phyloP scores from a whole-genome alignment of 768 basidiomycete genomes.

The Sarcodon aspratus region DNA sequence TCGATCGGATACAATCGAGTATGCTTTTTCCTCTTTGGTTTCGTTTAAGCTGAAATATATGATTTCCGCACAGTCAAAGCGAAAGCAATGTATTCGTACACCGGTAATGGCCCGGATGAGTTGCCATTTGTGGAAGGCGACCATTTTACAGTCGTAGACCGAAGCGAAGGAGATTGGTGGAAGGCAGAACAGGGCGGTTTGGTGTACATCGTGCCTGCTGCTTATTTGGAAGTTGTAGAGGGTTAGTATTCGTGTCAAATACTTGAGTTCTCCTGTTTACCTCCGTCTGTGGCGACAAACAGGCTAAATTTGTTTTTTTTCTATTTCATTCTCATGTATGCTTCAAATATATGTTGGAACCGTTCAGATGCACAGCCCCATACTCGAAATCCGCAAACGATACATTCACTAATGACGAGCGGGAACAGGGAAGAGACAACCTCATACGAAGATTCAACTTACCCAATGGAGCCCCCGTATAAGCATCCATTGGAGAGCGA shows the following conservation, averaged over 20 bases:
- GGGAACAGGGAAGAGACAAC: neutral
- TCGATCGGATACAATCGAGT: conserved; percentile 63
- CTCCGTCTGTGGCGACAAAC: conserved; percentile 33
- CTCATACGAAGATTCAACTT: neutral
- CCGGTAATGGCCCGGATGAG: conserved; percentile 62
- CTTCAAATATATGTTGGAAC: conserved; percentile 4
- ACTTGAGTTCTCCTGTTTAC: conserved; percentile 52
- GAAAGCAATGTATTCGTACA: conserved; percentile 73
- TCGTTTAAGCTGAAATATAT: conserved; percentile 4
- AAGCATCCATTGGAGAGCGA: no score
- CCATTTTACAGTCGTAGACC: conserved; percentile 67
- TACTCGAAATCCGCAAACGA: no score
- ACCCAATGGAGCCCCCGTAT: no score
- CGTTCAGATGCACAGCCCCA: neutral
- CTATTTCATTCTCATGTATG: conserved; percentile 20
- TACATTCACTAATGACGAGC: no score
- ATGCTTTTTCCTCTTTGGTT: conserved; percentile 16
- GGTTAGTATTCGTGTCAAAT: conserved; percentile 68
- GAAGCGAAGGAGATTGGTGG: conserved; percentile 87
- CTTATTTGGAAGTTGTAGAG: conserved; percentile 76
- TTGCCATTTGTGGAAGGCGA: conserved; percentile 82
- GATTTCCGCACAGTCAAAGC: conserved; percentile 39
- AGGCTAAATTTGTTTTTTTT: conserved; percentile 75
- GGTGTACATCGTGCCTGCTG: conserved; percentile 85
- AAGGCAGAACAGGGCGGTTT: conserved; percentile 82